Evolutionary conservation across 2,329 filamentous ascomycete genomes (phyloP), one percentile per base, ranked within the genome.

Genomic region (Gnomoniopsis smithogilvyi): DNA sequence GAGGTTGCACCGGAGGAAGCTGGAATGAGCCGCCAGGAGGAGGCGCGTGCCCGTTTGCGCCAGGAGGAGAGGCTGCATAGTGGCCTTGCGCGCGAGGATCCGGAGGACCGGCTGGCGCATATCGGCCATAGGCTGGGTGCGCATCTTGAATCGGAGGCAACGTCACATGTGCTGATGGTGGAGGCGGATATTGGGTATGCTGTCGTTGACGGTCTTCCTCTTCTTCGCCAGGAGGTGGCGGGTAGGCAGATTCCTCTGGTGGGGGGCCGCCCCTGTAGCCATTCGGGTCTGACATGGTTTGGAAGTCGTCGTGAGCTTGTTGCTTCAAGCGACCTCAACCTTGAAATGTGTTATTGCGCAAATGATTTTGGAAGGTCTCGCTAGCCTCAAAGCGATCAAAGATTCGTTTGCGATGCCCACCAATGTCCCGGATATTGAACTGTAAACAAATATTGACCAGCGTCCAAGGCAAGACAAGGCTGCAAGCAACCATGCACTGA

Each of bases 141-240:
- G 75, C 69, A 65, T 81, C 80, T 56, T 81, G 74, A 55, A 83
- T 82, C 19, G 80, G 77, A 1, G 80, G 80, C 36, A 81, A 70
- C 61, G 75, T 80, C 60, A 80, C 74, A 59, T 74, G 68, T 54
- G 77, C 75, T 75, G 21, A 10, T 24, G 80, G 80, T 60, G 67
- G 66, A 62, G 66, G 55, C 56, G 64, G 68, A 63, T 66, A 70
- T 50, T 60, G 68, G 61, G 65, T 66, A 38, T 62, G 36, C 12
- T 45, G 61, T 66, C 71, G 73, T 48, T 72, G 69, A 50, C 70
- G 67, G 62, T 74, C 73, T 63, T 79, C 76, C 57, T 74, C 75
- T 58, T 74, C 75, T 59, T 75, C 74, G 58, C 74, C 74, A 51
- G 76, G 73, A 61, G 73, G 69, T 14, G 73, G 71, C 54, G 76